phyloP scores from a whole-genome alignment of 2,329 filamentous ascomycete genomes.

The Stylonectria norvegica region DNA sequence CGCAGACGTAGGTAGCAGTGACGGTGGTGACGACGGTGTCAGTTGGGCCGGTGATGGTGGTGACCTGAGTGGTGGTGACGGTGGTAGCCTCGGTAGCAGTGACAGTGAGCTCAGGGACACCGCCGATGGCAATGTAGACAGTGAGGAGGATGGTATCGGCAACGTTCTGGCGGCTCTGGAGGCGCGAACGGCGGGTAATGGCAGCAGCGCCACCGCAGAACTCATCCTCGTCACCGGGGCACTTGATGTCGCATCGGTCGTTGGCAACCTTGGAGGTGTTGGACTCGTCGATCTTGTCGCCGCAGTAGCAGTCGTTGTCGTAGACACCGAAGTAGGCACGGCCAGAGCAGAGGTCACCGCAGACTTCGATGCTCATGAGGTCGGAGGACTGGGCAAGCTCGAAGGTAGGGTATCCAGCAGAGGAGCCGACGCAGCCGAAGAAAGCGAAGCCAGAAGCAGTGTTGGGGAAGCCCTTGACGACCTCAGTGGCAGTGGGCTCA shows the following conservation, averaged over 20 bases:
- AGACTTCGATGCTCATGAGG: conserved; percentile 25
- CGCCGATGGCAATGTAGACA: conserved; percentile 17
- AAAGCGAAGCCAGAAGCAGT: conserved; percentile 19
- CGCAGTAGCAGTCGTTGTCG: conserved; percentile 23
- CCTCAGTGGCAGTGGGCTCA: conserved; percentile 24
- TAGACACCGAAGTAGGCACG: conserved; percentile 26
- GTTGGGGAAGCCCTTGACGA: conserved; percentile 16
- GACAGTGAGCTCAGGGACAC: conserved; percentile 2
- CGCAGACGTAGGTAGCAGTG: conserved; percentile 20
- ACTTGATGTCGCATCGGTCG: conserved; percentile 15
- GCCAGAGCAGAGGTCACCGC: conserved; percentile 22
- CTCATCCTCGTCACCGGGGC: conserved; percentile 20
- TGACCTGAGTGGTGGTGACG: conserved; percentile 18
- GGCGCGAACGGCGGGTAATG: conserved; percentile 12
- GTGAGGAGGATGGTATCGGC: conserved; percentile 22
- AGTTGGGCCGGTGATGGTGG: conserved; percentile 10
- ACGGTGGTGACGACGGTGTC: conserved; percentile 15
- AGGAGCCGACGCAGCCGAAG: conserved; percentile 26
- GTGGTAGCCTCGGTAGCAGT: conserved; percentile 17
- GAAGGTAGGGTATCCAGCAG: conserved; percentile 23
- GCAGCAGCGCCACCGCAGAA: conserved; percentile 21
- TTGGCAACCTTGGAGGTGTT: conserved; percentile 9
- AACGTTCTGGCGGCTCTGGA: conserved; percentile 17
- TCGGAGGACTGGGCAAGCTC: conserved; percentile 7
- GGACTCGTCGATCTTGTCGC: conserved; percentile 12